Evolutionary conservation across 2,329 filamentous ascomycete genomes (phyloP).

Genomic region (Balansia obtecta): DNA sequence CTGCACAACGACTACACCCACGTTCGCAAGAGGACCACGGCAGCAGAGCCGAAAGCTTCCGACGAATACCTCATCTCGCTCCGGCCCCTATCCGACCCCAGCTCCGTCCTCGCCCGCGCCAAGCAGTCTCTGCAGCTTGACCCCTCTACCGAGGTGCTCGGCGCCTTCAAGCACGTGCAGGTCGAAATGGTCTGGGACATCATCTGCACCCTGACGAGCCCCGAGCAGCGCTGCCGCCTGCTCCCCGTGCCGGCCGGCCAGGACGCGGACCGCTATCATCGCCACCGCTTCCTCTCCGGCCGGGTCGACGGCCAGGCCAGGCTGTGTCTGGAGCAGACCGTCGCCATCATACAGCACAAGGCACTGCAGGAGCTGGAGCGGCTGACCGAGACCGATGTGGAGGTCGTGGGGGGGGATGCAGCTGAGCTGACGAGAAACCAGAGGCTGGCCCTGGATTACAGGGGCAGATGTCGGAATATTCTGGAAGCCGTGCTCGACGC

Average conservation of each 20-base stretch:
- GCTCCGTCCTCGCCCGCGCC: slow-evolving; percentile 33
- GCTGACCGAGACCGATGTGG: slow-evolving; percentile 33
- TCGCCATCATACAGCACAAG: slow-evolving; percentile 30
- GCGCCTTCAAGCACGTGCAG: slow-evolving; percentile 37
- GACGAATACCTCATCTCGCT: slow-evolving; percentile 42
- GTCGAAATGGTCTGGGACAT: slow-evolving; percentile 41
- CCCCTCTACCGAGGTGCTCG: slow-evolving; percentile 15
- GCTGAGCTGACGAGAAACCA: slow-evolving; percentile 30
- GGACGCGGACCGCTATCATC: slow-evolving; percentile 14
- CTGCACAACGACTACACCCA: slow-evolving; percentile 51
- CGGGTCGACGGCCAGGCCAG: slow-evolving; percentile 16
- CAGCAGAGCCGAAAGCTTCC: slow-evolving; percentile 8
- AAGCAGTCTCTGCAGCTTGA: slow-evolving; percentile 23
- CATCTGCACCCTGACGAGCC: slow-evolving; percentile 25
- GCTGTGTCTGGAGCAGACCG: slow-evolving; percentile 21
- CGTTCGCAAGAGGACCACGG: slow-evolving; percentile 32
- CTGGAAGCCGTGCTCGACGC: slow-evolving; percentile 31
- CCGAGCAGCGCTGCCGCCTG: slow-evolving; percentile 17
- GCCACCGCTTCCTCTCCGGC: slow-evolving; percentile 19
- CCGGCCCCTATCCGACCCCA: slow-evolving; percentile 32
- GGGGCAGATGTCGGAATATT: slow-evolving; percentile 34
- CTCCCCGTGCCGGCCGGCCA: slow-evolving; percentile 11
- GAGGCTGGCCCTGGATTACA: slow-evolving; percentile 34
- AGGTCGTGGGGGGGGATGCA: slow-evolving; percentile 27
- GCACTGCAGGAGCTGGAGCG: slow-evolving; percentile 30